A percentile compares a stretch with the other conserved stretches of the same genome.
phyloP scores from a whole-genome alignment of 371 early-diverging fungal genomes.

The Apophysomyces variabilis region DNA sequence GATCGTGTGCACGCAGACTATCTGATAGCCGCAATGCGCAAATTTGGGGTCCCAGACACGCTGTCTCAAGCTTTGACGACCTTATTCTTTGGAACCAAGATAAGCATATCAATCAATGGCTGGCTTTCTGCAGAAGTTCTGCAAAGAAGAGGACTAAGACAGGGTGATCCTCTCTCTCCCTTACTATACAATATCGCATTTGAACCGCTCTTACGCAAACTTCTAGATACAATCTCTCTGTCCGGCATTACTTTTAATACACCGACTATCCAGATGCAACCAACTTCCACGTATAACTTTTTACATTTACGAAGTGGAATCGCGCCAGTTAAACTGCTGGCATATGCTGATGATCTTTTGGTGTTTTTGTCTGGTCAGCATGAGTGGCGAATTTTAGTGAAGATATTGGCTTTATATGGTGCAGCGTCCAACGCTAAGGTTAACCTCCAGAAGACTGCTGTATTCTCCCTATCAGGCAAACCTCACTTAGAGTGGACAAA shows the following conservation, averaged over 20 bases:
- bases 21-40: background rate
- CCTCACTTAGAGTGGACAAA: no score
- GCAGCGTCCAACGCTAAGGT: slow-evolving; percentile 15
- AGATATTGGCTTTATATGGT: background rate
- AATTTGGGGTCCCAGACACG: slow-evolving; percentile 11
- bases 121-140: slow-evolving; percentile 9
- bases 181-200: slow-evolving; percentile 3
- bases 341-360: slow-evolving; percentile 20
- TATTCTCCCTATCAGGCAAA: slow-evolving; percentile 6
- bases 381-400: background rate
- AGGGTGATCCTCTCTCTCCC: slow-evolving; percentile 23
- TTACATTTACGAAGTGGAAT: no score
- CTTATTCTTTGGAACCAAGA: slow-evolving; percentile 23
- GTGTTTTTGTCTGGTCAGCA: slow-evolving; percentile 4
- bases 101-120: slow-evolving; percentile 22
- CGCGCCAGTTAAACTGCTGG: background rate
- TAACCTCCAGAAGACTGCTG: slow-evolving; percentile 12
- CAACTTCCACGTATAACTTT: background rate
- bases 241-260: background rate
- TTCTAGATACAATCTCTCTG: background rate
- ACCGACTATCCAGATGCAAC: background rate
- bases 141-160: slow-evolving; percentile 25
- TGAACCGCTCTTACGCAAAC: background rate
- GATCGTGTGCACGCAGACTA: slow-evolving; percentile 32
- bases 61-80: background rate